Conservation (phyloP, 345 rosid species). For the Arabis hirsuta region DNA sequence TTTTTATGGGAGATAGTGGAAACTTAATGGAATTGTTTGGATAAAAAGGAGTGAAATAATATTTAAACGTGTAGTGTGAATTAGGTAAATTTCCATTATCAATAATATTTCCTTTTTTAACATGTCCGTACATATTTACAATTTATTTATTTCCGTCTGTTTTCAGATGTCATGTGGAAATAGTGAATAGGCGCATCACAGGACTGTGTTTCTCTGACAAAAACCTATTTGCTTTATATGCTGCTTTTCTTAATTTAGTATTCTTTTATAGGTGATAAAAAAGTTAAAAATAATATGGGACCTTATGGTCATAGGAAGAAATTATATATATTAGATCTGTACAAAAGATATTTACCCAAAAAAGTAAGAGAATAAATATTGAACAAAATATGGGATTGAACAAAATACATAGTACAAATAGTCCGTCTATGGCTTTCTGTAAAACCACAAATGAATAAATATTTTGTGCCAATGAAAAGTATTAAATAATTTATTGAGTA, state of each 20-base stretch:
- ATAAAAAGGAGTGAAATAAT: constrained; percentile 36
- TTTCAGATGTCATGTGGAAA: constrained; percentile 33
- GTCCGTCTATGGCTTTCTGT: constrained; percentile 29
- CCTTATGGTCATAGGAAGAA: constrained; percentile 35
- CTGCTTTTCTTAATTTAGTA: constrained; percentile 24
- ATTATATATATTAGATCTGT: constrained; percentile 11
- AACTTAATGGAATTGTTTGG: constrained; percentile 40
- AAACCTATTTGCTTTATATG: constrained; percentile 25
- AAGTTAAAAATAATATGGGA: constrained; percentile 1
- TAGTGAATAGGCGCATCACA: constrained; percentile 33
- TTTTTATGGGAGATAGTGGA: constrained; percentile 35
- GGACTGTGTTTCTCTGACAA: constrained; percentile 39
- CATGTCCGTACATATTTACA: constrained; percentile 36
- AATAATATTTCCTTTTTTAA: constrained; percentile 37
- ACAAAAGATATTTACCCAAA: constrained; percentile 37
- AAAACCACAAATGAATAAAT: constrained; percentile 15
- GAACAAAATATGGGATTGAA: constrained; percentile 28
- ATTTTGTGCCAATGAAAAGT: background rate
- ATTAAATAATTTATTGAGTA: background rate
- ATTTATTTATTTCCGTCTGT: background rate
- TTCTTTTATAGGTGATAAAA: constrained; percentile 5
- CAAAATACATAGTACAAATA: constrained; percentile 41
- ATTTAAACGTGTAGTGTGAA: constrained; percentile 36
- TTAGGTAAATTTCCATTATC: constrained; percentile 44
- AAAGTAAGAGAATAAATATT: constrained; percentile 17